Evolutionary conservation across 192 early-diverging fungal genomes (phyloP).

Genomic region (Bifiguratus adelaidae): DNA sequence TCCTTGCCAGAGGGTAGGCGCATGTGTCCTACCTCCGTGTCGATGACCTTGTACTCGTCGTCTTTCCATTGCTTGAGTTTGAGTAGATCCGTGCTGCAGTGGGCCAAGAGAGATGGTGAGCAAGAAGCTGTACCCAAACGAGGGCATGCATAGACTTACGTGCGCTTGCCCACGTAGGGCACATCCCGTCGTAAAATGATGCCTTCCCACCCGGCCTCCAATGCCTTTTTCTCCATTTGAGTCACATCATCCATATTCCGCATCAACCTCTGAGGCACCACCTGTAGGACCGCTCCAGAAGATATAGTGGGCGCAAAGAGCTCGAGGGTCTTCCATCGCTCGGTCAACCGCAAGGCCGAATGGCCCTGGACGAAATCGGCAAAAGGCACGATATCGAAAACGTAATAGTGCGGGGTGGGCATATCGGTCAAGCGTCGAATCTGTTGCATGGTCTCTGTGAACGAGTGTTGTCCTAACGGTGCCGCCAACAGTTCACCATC

Average conservation of each 20-base stretch:
- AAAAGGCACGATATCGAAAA: slow-evolving; percentile 32
- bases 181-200: slow-evolving; percentile 34
- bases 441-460: slow-evolving; percentile 8
- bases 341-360: slow-evolving; percentile 9
- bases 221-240: slow-evolving; percentile 7
- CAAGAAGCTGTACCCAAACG: background rate
- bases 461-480: slow-evolving; percentile 9
- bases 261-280: slow-evolving; percentile 15
- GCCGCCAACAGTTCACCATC: slow-evolving; percentile 38
- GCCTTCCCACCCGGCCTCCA: slow-evolving; percentile 39
- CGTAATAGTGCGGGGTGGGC: slow-evolving; percentile 22
- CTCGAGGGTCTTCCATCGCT: slow-evolving; percentile 13
- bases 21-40: slow-evolving; percentile 28
- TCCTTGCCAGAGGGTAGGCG: slow-evolving; percentile 23
- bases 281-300: background rate
- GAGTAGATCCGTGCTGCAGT: slow-evolving; percentile 26
- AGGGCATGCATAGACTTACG: slow-evolving; percentile 10
- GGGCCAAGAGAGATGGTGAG: background rate
- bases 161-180: slow-evolving; percentile 38
- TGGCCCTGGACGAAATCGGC: slow-evolving; percentile 16
- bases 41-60: slow-evolving; percentile 32
- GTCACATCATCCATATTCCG: slow-evolving; percentile 17
- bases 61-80: slow-evolving; percentile 45
- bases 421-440: slow-evolving; percentile 5
- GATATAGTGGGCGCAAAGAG: background rate